These are phyloP conservation scores for Termitomyces sp. DNA, from an alignment of 768 basidiomycete species.

Conservation along the genomic window DNA sequence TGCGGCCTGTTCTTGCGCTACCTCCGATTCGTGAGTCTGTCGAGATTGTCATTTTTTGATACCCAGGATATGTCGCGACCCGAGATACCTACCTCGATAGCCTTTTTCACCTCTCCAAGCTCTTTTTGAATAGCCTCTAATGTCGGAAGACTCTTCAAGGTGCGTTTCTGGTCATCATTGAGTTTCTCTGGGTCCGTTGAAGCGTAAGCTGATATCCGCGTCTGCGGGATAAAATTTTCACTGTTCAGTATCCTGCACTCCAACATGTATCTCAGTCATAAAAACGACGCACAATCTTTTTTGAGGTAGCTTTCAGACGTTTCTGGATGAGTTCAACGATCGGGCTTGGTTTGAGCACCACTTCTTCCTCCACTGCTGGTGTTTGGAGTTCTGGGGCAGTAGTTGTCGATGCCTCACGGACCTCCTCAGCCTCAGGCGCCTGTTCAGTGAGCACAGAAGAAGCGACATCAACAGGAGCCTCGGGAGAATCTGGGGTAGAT, in stretches of 20 bases:
- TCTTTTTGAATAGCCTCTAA: slow-evolving; percentile 82
- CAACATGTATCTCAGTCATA: slow-evolving; percentile 1
- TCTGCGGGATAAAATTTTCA: slow-evolving; percentile 37
- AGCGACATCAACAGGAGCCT: slow-evolving; percentile 41
- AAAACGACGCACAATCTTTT: slow-evolving; percentile 71
- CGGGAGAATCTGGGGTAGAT: slow-evolving; percentile 45
- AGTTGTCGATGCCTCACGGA: slow-evolving; percentile 43
- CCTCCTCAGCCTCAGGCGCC: slow-evolving; percentile 44
- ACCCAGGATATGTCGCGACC: background rate
- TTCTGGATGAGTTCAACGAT: slow-evolving; percentile 79
- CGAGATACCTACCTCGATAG: slow-evolving; percentile 61
- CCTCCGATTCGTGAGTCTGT: slow-evolving; percentile 64
- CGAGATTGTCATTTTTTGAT: slow-evolving; percentile 9
- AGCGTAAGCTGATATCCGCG: slow-evolving; percentile 70
- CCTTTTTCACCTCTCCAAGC: slow-evolving; percentile 79
- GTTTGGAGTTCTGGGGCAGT: slow-evolving; percentile 39
- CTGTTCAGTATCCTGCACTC: slow-evolving; percentile 1
- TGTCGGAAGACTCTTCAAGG: slow-evolving; percentile 66
- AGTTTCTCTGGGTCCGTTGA: slow-evolving; percentile 65
- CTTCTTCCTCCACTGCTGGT: slow-evolving; percentile 43
- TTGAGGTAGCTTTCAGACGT: slow-evolving; percentile 69
- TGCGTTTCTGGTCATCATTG: slow-evolving; percentile 84
- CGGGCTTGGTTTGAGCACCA: slow-evolving; percentile 54
- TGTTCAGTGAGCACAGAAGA: slow-evolving; percentile 47
- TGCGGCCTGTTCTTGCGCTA: slow-evolving; percentile 49